Percentiles rank a stretch among this genome's conserved stretches.
phyloP scores from a whole-genome alignment of 768 basidiomycete genomes.

The Rhodotorula diobovata region DNA sequence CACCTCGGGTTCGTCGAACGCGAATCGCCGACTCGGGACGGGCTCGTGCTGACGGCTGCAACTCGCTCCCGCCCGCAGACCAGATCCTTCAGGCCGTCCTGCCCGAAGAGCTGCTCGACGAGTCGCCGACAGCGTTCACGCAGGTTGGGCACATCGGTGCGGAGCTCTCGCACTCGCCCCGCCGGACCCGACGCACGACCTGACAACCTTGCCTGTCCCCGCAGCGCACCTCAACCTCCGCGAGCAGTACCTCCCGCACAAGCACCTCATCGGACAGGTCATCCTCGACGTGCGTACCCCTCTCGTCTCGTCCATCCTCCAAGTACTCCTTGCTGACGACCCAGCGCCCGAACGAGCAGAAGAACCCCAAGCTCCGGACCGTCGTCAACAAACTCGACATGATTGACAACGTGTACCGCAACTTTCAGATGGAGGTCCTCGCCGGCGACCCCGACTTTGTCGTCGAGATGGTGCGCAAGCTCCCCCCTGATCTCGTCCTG shows the following conservation, averaged over 20 bases:
- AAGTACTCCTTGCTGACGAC: background rate
- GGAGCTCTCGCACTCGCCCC: constrained; percentile 27
- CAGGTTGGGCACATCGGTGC: constrained; percentile 84
- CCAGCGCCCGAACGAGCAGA: constrained; percentile 61
- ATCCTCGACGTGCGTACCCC: constrained; percentile 70
- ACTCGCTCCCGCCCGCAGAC: constrained; percentile 52
- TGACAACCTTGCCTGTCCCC: background rate
- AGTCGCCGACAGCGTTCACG: constrained; percentile 80
- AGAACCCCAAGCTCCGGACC: constrained; percentile 75
- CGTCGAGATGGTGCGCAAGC: constrained; percentile 70
- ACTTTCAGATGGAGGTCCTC: constrained; percentile 93
- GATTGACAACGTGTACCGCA: constrained; percentile 79
- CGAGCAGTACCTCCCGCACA: constrained; percentile 85
- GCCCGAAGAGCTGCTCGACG: constrained; percentile 69
- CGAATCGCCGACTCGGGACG: fast-evolving
- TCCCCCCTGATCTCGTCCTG: background rate
- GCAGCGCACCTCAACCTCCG: constrained; percentile 87
- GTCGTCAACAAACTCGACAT: constrained; percentile 91
- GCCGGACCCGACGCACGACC: background rate
- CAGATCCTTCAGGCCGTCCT: constrained; percentile 77
- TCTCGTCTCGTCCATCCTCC: background rate
- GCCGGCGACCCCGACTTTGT: constrained; percentile 83
- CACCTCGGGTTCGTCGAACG: constrained; percentile 62
- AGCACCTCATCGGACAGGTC: constrained; percentile 82
- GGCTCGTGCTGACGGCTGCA: background rate